Evolutionary conservation across 768 basidiomycete genomes (phyloP), one percentile per base, ranked within the genome.

Genomic region (Collybia sordida): DNA sequence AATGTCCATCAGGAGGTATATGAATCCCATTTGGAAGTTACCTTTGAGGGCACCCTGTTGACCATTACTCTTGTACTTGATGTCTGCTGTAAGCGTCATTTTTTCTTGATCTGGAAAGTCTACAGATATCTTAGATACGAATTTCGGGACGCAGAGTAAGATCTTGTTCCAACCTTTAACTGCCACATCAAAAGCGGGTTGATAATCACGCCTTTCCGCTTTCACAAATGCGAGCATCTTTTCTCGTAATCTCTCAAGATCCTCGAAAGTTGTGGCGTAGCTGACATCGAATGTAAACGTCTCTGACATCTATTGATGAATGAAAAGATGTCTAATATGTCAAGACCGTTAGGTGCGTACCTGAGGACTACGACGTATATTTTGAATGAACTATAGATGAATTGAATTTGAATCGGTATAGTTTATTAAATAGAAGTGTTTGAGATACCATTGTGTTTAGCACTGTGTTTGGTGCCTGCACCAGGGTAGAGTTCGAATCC

Each of bases 61-160:
- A 70, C 82, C 85, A 62, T 93, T 94, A 57, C 83, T 83, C 73
- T 91, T 93, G 74, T 91, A 94, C 69, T 86, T 90, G 71, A 95
- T 94, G 62, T 88, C 85, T 36, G 86, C 87, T 50, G 79, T 79
- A 18, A 93, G 74, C 0, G 79, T 78, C 78, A 94, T 81, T 66
- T 85, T 91, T 50, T 77, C 77, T 63, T 95, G 93, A 5, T 79
- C 88, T 18, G 90, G 86, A 59, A 92, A 85, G 63, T 92, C 91
- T 82, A 45, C 2, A 23, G 9, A 21, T 3, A 47, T 22, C 6
- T 22, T 44, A 55, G 35, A 18, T 27, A 19, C 23, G 23, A 28
- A 19, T 27, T n/a, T n/a, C 36, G 47, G 25, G n/a, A 28, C 38
- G 6, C 38, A 36, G n/a, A 49, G 14, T 14, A 38, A 15, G 22